Conservation (phyloP, 2,329 filamentous ascomycete species). For the Aspergillus ibericus region DNA sequence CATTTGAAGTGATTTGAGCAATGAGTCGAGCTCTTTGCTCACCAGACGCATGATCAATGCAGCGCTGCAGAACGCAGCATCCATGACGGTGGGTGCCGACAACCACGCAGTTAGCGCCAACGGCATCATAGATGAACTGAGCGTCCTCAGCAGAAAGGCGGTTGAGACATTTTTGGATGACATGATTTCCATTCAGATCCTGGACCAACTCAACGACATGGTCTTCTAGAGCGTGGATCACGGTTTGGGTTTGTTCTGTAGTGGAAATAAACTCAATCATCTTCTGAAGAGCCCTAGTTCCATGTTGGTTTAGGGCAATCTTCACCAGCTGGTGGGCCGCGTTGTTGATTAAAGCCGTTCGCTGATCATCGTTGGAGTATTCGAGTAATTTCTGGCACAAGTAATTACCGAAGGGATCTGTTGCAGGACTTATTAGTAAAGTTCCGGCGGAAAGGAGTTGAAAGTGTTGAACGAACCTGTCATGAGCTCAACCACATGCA, state of each 20-base stretch:
- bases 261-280: constrained; percentile 98
- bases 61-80: constrained; percentile 96
- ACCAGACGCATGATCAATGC: constrained; percentile 93
- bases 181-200: constrained; percentile 96
- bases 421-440: constrained; percentile 18
- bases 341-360: constrained; percentile 87
- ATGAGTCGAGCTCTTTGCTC: constrained; percentile 87
- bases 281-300: constrained; percentile 93
- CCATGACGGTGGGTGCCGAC: constrained; percentile 97
- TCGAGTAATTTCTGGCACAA: constrained; percentile 98
- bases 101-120: constrained; percentile 79
- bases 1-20: constrained; percentile 79
- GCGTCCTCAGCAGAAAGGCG: constrained; percentile 81
- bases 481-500: constrained; percentile 96
- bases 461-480: constrained; percentile 55
- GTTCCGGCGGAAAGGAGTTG: not conserved
- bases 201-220: constrained; percentile 94
- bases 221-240: constrained; percentile 78
- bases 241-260: constrained; percentile 77
- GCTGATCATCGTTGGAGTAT: constrained; percentile 91
- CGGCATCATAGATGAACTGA: constrained; percentile 95
- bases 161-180: constrained; percentile 98
- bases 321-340: constrained; percentile 83
- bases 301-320: constrained; percentile 95
- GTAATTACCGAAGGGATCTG: constrained; percentile 97